Percentiles rank a stretch among this genome's conserved stretches.
Evolutionary conservation across 148 eudicot genomes (phyloP).

Genomic region (Rhododendron griersonianum): DNA sequence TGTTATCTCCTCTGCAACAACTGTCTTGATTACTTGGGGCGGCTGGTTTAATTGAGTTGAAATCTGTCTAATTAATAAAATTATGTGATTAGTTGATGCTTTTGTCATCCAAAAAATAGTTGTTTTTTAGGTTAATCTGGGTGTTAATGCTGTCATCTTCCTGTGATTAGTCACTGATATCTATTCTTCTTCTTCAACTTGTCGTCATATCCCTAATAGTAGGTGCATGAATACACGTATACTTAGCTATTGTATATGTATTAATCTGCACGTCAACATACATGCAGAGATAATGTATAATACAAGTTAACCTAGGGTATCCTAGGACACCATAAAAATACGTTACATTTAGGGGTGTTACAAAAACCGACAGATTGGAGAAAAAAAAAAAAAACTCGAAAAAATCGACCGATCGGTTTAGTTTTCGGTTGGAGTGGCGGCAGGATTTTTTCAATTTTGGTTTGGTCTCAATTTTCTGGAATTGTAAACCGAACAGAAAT

Average conservation of each 20-base stretch:
- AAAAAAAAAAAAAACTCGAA: too few relatives aligned
- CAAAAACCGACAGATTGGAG: too few relatives aligned
- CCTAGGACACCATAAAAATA: neutral
- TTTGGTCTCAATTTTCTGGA: too few relatives aligned
- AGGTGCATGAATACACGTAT: neutral
- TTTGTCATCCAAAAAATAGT: neutral
- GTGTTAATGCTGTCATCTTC: neutral
- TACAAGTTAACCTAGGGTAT: neutral
- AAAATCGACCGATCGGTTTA: too few relatives aligned
- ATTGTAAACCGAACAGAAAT: too few relatives aligned
- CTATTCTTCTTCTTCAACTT: neutral
- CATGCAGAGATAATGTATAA: neutral
- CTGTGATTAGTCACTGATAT: neutral
- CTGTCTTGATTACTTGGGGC: neutral
- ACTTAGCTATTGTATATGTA: neutral
- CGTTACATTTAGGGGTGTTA: too few relatives aligned
- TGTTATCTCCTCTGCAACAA: neutral
- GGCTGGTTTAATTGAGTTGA: neutral
- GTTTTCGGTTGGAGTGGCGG: too few relatives aligned
- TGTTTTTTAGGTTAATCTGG: neutral
- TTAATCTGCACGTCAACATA: neutral
- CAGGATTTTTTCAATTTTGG: too few relatives aligned
- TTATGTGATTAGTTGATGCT: constrained; percentile 7
- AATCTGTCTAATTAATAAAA: too few relatives aligned
- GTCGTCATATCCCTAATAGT: neutral